Evolutionary conservation across 1,284 basidiomycete genomes (phyloP).

Genomic region (Lentinula novae-zelandiae): DNA sequence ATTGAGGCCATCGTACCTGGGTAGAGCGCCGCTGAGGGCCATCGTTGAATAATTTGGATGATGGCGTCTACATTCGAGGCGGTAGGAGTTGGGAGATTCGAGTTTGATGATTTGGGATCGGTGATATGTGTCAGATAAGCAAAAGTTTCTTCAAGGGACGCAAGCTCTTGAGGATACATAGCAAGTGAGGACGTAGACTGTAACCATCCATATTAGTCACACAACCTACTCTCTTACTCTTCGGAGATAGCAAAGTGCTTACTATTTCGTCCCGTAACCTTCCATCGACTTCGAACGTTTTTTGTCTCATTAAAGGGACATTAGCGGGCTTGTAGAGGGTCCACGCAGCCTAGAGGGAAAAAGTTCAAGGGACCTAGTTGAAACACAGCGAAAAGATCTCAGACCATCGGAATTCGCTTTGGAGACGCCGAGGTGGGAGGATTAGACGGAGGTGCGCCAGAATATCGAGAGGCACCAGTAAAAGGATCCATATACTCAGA

Average conservation of each 20-base stretch:
- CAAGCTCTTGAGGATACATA: constrained; percentile 66
- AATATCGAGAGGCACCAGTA: constrained; percentile 68
- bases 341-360: constrained; percentile 49
- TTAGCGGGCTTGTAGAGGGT: constrained; percentile 83
- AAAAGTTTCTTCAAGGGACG: constrained; percentile 63
- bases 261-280: constrained; percentile 67
- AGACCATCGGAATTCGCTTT: constrained; percentile 60
- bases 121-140: constrained; percentile 55
- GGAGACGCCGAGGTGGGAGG: constrained; percentile 22
- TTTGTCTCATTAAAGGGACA: constrained; percentile 80
- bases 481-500: constrained; percentile 59
- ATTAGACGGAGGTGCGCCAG: constrained; percentile 28
- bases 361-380: constrained; percentile 4
- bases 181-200: constrained; percentile 68
- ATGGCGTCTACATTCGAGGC: constrained; percentile 60
- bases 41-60: constrained; percentile 66
- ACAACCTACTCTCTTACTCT: not conserved
- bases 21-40: constrained; percentile 81
- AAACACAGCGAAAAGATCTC: not conserved
- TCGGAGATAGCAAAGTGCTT: constrained; percentile 21
- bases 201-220: not conserved
- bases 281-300: constrained; percentile 81
- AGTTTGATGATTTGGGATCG: constrained; percentile 18
- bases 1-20: constrained; percentile 55
- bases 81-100: constrained; percentile 26